Base-by-base conservation (phyloP, 2,329 filamentous ascomycete species). In the Aphanocladium album region DNA sequence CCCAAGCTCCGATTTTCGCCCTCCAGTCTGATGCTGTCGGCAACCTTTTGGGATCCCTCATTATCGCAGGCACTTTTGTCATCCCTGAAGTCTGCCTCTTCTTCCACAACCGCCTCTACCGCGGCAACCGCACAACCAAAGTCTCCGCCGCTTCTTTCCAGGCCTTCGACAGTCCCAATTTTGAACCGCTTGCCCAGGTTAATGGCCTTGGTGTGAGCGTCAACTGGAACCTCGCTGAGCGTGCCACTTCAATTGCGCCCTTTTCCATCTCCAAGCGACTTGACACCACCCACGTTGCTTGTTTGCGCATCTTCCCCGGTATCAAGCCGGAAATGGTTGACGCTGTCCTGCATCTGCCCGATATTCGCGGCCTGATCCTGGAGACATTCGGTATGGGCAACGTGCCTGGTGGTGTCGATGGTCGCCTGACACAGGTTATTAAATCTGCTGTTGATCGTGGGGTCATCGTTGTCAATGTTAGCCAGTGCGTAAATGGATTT, bases 361-460 rank as follows among this genome's bases (percentile, higher is more conserved):
- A 86, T 51, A 80, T 97, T 16, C 85, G 87, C 53, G 93, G 93
- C 1, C 80, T 96, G 54, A 87, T 97, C 43, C 83, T 97, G 47
- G 92, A 96, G 76, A 96, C 92, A 0, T 96, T 96, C 73, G 93
- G 93, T 62, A 92, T 95, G 72, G 93, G 93, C 60, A 97, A 96
- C 74, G 89, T 93, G 12, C 93, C 93, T 2, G 89, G 89, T 43
- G 91, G 91, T 33, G 82, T 87, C 52, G 90, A 95, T 70, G 90
- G 90, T 60, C 87, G 85, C 56, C 83, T 96, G 72, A 92, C 89
- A 17, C 86, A 86, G 59, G 89, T 93, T 53, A 86, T 96, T 68
- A 83, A 85, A 19, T 84, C 86, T 47, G 92, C 90, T 23, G 90
- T 96, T 45, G 80, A 87, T 69, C 84, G 91, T 62, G 92, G 91